These are phyloP conservation scores for Tetragonia tetragonoides DNA, from an alignment of 148 eudicot species.

Conservation along the genomic window DNA sequence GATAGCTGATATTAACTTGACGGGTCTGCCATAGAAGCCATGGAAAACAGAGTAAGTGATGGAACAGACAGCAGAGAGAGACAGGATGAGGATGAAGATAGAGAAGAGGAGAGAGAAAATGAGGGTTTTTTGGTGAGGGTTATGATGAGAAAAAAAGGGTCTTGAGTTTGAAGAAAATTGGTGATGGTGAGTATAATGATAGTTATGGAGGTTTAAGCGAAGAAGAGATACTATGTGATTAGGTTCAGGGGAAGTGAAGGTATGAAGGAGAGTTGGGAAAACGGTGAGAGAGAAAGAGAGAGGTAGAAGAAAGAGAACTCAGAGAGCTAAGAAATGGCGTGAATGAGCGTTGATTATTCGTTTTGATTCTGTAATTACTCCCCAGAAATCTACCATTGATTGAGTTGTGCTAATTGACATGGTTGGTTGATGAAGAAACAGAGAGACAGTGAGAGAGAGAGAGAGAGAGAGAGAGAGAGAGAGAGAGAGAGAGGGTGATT, in stretches of 20 bases:
- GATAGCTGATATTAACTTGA: slow-evolving; percentile 26
- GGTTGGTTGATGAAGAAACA: background rate
- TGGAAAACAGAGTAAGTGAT: slow-evolving; percentile 32
- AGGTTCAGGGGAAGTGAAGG: slow-evolving; percentile 27
- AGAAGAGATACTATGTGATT: slow-evolving; percentile 24
- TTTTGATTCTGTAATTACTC: slow-evolving; percentile 43
- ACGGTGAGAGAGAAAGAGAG: slow-evolving; percentile 41
- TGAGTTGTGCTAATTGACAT: slow-evolving; percentile 26
- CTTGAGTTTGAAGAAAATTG: background rate
- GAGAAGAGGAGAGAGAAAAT: slow-evolving; percentile 28
- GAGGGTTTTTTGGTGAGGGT: slow-evolving; percentile 10
- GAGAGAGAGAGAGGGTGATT: background rate
- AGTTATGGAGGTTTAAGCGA: background rate
- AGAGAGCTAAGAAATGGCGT: slow-evolving; percentile 54
- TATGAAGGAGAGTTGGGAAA: slow-evolving; percentile 38
- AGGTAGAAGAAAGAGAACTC: slow-evolving; percentile 52
- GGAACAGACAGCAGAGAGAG: slow-evolving; percentile 31
- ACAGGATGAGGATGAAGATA: slow-evolving; percentile 25
- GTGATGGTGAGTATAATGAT: background rate
- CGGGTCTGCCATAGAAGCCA: slow-evolving; percentile 41
- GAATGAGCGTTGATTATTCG: slow-evolving; percentile 47
- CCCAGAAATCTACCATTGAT: slow-evolving; percentile 31
- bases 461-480: background rate
- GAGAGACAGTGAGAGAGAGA: background rate
- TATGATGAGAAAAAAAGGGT: background rate